Conservation (phyloP, 805 yeast species). For the Lipomyces orientalis region DNA sequence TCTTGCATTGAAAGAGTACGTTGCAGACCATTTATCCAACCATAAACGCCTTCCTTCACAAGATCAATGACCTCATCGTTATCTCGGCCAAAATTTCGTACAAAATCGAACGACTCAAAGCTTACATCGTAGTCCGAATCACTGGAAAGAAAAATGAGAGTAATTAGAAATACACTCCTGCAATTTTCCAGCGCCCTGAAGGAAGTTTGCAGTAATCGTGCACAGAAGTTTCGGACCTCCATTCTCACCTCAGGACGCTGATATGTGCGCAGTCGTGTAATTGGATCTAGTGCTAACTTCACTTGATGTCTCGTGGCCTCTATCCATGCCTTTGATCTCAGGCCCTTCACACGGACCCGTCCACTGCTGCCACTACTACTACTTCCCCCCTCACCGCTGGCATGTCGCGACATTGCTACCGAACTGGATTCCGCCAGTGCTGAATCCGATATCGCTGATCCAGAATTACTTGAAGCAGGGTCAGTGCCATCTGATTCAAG, state of each 20-base stretch:
- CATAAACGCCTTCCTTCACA: conserved; percentile 37
- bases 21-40: conserved; percentile 43
- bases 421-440: conserved; percentile 11
- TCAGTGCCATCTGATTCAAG: neutral
- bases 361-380: neutral
- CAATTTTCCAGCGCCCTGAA: conserved; percentile 48
- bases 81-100: conserved; percentile 21
- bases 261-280: conserved; percentile 44
- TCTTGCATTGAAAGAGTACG: conserved; percentile 40
- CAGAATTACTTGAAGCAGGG: neutral
- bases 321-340: conserved; percentile 61
- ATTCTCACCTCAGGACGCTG: conserved; percentile 47
- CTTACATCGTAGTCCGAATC: conserved; percentile 24
- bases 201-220: conserved; percentile 46
- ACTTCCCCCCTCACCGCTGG: conserved; percentile 9
- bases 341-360: neutral
- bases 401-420: conserved; percentile 36
- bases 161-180: conserved; percentile 49
- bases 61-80: conserved; percentile 24
- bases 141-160: conserved; percentile 41
- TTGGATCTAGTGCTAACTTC: conserved; percentile 51
- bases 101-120: conserved; percentile 12
- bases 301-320: conserved; percentile 59
- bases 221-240: conserved; percentile 45
- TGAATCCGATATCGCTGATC: conserved; percentile 7